A percentile compares a stretch with the other conserved stretches of the same genome.
Conservation (phyloP, 306 rosid genomes). For the Trifolium pratense region DNA sequence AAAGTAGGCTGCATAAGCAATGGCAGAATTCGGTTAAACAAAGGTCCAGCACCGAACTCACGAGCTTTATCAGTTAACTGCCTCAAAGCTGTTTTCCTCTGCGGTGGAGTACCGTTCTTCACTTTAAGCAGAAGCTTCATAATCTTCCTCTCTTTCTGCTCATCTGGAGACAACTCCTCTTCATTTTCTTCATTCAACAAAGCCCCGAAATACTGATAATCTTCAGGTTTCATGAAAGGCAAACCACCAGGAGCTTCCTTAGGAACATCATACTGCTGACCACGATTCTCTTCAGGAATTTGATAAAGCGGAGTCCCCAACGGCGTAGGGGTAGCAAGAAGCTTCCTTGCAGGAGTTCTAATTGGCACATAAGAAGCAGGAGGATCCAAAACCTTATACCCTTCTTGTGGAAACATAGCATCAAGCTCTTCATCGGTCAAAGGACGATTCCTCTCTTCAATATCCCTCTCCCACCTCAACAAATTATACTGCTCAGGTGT, state of each 20-base stretch:
- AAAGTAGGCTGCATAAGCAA: slow-evolving; percentile 51
- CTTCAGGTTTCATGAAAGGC: slow-evolving; percentile 52
- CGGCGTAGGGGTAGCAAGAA: slow-evolving; percentile 49
- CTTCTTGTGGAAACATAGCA: slow-evolving; percentile 48
- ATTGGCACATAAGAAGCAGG: slow-evolving; percentile 48
- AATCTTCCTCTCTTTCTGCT: slow-evolving; percentile 47
- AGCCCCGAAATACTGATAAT: slow-evolving; percentile 47
- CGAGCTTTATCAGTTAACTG: slow-evolving; percentile 51
- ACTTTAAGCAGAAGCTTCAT: slow-evolving; percentile 49
- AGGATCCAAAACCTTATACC: slow-evolving; percentile 49
- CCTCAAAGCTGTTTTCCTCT: slow-evolving; percentile 44
- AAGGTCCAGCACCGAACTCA: slow-evolving; percentile 49
- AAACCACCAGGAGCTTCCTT: slow-evolving; percentile 47
- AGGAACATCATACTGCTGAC: slow-evolving; percentile 48
- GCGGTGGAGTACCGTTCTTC: slow-evolving; percentile 47
- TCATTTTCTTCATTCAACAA: slow-evolving; percentile 50
- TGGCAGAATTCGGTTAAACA: slow-evolving; percentile 47
- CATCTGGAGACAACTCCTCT: slow-evolving; percentile 45
- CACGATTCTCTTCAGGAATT: slow-evolving; percentile 47
- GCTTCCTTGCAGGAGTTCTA: slow-evolving; percentile 52
- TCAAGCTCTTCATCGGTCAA: slow-evolving; percentile 54
- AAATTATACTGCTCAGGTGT: slow-evolving; percentile 49
- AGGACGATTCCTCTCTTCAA: slow-evolving; percentile 52
- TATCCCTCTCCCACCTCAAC: slow-evolving; percentile 55
- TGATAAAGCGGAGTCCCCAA: slow-evolving; percentile 47